Conservation (phyloP, 208 protist genomes). For the Leishmania gerbilli region DNA sequence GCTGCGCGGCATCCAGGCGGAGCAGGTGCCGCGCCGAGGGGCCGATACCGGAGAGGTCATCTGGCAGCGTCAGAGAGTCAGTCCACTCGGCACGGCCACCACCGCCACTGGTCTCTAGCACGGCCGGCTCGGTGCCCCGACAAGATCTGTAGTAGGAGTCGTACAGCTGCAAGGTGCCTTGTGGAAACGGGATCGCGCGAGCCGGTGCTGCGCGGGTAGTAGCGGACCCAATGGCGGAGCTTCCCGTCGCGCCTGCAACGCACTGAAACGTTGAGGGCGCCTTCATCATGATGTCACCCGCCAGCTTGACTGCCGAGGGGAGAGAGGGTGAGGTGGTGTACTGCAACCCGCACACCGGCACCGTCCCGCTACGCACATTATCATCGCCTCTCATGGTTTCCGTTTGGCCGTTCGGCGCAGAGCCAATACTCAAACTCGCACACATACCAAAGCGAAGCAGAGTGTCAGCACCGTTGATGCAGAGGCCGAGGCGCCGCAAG, state of each 20-base stretch:
- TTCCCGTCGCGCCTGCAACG: neutral
- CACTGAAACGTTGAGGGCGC: neutral
- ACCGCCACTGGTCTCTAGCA: neutral
- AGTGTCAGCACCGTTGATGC: neutral
- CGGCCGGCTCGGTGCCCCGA: constrained; percentile 10
- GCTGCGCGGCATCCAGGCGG: constrained; percentile 18
- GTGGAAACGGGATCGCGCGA: constrained; percentile 6
- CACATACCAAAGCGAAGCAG: neutral
- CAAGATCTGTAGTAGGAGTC: constrained; percentile 22
- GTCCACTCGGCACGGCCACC: neutral
- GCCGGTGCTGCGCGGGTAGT: neutral
- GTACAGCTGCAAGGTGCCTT: constrained; percentile 29
- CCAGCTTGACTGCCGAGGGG: constrained; percentile 32
- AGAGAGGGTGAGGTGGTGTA: constrained; percentile 64
- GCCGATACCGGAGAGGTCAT: constrained; percentile 46
- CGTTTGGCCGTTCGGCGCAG: neutral
- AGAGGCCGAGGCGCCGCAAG: neutral
- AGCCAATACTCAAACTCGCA: neutral
- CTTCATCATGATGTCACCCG: constrained; percentile 20
- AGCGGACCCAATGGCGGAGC: neutral
- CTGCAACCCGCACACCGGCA: constrained; percentile 49
- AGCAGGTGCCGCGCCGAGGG: constrained; percentile 53
- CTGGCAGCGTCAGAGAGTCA: constrained; percentile 18
- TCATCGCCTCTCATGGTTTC: neutral
- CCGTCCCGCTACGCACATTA: constrained; percentile 26